Conservation (phyloP, 352 stramenopile genomes). For the Pythium grandisporangium region DNA sequence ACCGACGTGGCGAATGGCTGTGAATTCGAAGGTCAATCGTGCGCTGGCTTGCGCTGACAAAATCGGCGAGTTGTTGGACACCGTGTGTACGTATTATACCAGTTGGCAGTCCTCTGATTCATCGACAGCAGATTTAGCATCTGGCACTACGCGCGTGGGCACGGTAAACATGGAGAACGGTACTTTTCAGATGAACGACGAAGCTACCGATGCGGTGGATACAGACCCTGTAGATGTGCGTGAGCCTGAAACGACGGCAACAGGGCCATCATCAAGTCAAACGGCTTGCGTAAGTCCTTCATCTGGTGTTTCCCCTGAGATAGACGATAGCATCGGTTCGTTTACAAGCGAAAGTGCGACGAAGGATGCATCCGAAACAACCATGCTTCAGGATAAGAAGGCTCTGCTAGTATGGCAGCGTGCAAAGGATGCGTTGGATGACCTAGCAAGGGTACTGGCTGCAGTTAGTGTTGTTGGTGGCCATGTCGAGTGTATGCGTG, state of each 20-base stretch:
- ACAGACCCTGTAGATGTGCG: no score
- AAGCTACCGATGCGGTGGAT: no score
- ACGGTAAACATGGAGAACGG: no score
- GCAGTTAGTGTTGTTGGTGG: conserved; percentile 67
- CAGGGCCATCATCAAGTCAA: conserved; percentile 11
- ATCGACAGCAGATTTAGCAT: conserved; percentile 10
- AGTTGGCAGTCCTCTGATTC: conserved; percentile 16
- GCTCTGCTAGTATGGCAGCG: conserved; percentile 63
- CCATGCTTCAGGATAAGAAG: conserved; percentile 44
- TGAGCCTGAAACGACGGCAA: no score
- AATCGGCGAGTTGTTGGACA: conserved; percentile 44
- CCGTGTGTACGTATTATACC: conserved; percentile 60
- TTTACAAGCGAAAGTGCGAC: conserved; percentile 8
- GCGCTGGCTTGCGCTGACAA: conserved; percentile 42
- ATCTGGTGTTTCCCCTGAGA: conserved; percentile 36
- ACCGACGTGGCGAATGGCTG: conserved; percentile 67
- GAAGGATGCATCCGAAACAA: conserved; percentile 10
- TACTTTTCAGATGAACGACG: no score
- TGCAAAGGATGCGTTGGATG: conserved; percentile 61
- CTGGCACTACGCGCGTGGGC: no score
- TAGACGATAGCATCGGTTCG: conserved; percentile 38
- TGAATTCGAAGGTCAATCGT: conserved; percentile 51
- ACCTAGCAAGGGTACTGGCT: conserved; percentile 41
- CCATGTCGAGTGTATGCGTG: conserved; percentile 56
- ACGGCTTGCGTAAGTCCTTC: conserved; percentile 34